Evolutionary conservation across 164 flowering plant genomes (phyloP), one percentile per base, ranked within the genome.

Genomic region (Sedum album): DNA sequence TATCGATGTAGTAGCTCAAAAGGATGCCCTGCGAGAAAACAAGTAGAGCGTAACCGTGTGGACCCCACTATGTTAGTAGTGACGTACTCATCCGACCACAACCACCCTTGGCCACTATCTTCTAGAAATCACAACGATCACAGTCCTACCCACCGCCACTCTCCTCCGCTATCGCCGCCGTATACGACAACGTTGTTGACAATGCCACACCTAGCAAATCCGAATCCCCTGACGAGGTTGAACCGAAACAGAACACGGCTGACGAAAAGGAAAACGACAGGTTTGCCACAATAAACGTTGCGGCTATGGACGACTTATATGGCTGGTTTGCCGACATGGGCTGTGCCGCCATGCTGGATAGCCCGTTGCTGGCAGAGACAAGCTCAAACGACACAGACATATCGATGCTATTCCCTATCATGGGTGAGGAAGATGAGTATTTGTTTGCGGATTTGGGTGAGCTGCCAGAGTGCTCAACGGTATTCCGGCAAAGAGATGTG

Each of bases 11-110:
- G 97, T 68, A 89, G 93, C 66, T 88, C 92, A 26, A 90, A 90
- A 67, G 98, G 98, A 0, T 93, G 98, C 64, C 98, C 98, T 18
- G 98, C 96, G 1, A 83, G 92, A 66, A 93, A 93, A 65, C 98
- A 93, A 76, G 98, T 93, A 0, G 98, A 93, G 79, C 67, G 98
- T 25, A 89, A 88, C 82, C 80, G 86, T 7, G 75, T 72, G 66
- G 96, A 93, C 73, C 96, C 98, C 49, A 79, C 84, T 35, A 82
- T 84, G 91, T 76, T 93, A 18, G 73, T 90, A n/a, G 81, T 93
- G 48, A 93, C 98, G 11, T 93, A 93, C 75, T 82, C 91, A 36
- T 84, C 81, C 66, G 96, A 93, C 5, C 98, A 93, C 82, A 88
- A 90, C 79, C 98, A 93, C 79, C 78, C 90, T n/a, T 77, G 81